These are phyloP conservation scores for Cladosporium sp. DNA, from an alignment of 2,329 filamentous ascomycete species.

Conservation along the genomic window DNA sequence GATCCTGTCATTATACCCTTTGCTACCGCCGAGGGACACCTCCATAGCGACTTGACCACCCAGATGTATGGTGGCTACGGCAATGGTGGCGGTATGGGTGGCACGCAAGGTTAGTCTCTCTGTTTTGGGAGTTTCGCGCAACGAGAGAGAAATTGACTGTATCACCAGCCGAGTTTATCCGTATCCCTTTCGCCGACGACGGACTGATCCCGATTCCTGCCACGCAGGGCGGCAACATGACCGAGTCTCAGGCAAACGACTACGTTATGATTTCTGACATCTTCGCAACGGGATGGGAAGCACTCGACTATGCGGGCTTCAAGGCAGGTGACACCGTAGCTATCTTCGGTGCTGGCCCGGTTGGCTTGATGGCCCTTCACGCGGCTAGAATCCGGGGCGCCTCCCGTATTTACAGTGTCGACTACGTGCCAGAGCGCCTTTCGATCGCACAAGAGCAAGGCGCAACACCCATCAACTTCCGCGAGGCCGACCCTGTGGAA, in stretches of 20 bases:
- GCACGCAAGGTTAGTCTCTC: slow-evolving; percentile 6
- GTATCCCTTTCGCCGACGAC: slow-evolving; percentile 12
- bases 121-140: too few relatives aligned
- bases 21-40: slow-evolving; percentile 8
- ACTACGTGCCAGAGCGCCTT: slow-evolving; percentile 15
- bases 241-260: slow-evolving; percentile 2
- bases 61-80: slow-evolving; percentile 10
- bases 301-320: slow-evolving; percentile 71
- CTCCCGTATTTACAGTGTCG: slow-evolving; percentile 16
- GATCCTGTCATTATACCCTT: slow-evolving; percentile 16
- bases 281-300: slow-evolving; percentile 44
- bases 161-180: slow-evolving; percentile 12
- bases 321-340: slow-evolving; percentile 66
- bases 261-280: slow-evolving; percentile 48
- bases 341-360: slow-evolving; percentile 73
- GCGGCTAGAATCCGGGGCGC: slow-evolving; percentile 18
- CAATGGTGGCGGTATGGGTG: slow-evolving; percentile 8
- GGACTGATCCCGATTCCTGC: slow-evolving; percentile 6
- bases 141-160: neutral
- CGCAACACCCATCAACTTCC: slow-evolving; percentile 16
- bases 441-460: slow-evolving; percentile 14
- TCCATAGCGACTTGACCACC: slow-evolving; percentile 5
- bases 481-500: slow-evolving; percentile 13
- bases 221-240: neutral
- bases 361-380: slow-evolving; percentile 47